Percentiles rank a stretch among this genome's conserved stretches.
Evolutionary conservation across 345 rosid species (phyloP).

Genomic region (Arabis hirsuta): DNA sequence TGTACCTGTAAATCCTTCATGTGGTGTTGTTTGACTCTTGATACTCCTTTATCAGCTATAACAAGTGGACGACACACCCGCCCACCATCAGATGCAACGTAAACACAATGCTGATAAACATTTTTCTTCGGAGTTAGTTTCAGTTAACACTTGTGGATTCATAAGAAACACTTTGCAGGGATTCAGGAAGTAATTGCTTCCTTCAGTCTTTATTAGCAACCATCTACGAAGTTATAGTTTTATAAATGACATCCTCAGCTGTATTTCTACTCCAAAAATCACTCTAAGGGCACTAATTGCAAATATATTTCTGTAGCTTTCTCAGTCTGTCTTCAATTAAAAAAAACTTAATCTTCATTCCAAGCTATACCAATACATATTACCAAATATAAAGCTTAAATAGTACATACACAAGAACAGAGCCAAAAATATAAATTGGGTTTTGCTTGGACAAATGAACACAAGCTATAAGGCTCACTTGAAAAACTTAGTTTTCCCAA

Average conservation of each 20-base stretch:
- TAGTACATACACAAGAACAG: slow-evolving; percentile 16
- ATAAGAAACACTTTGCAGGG: slow-evolving; percentile 7
- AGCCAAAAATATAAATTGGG: slow-evolving; percentile 2
- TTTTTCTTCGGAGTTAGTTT: slow-evolving; percentile 32
- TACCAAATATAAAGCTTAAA: slow-evolving; percentile 5
- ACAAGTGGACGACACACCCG: slow-evolving; percentile 99
- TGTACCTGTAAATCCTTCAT: slow-evolving; percentile 87
- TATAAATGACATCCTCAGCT: slow-evolving; percentile 10
- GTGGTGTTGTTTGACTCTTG: slow-evolving; percentile 87
- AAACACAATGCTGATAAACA: slow-evolving; percentile 69
- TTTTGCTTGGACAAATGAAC: slow-evolving; percentile 19
- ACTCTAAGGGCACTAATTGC: background rate
- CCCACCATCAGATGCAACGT: slow-evolving; percentile 98
- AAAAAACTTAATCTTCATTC: slow-evolving; percentile 12
- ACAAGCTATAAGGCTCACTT: slow-evolving; percentile 15
- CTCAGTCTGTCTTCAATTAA: background rate
- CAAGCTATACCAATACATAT: slow-evolving; percentile 4
- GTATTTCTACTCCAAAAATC: slow-evolving; percentile 26
- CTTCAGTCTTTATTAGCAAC: slow-evolving; percentile 12
- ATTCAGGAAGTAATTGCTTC: background rate
- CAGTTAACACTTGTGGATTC: slow-evolving; percentile 13
- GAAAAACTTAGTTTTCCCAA: background rate
- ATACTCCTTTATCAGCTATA: slow-evolving; percentile 88
- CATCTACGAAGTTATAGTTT: background rate
- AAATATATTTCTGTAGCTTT: slow-evolving; percentile 9